Conservation (phyloP, 768 basidiomycete species). For the Pulveroboletus sp. region DNA sequence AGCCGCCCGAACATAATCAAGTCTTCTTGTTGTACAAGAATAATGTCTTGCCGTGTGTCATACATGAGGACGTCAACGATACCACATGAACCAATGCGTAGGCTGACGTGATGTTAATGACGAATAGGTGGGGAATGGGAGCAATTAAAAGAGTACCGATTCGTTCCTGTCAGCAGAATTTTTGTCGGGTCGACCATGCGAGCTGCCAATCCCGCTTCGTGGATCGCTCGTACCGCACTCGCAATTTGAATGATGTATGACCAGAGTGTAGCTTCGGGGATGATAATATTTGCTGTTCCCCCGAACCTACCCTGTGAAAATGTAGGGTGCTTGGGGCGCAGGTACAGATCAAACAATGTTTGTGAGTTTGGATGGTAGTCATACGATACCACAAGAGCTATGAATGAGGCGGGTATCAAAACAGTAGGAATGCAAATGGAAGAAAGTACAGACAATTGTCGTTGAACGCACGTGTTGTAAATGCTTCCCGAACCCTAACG, state of each 20-base stretch:
- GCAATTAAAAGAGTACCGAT: conserved; percentile 48
- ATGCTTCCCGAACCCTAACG: conserved; percentile 81
- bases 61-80: conserved; percentile 81
- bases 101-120: conserved; percentile 35
- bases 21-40: conserved; percentile 80
- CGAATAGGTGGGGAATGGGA: background rate
- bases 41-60: conserved; percentile 59
- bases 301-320: conserved; percentile 35
- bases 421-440: conserved; percentile 1
- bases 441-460: conserved; percentile 69
- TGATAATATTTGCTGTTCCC: conserved; percentile 22
- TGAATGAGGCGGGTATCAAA: conserved; percentile 6
- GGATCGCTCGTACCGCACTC: conserved; percentile 80
- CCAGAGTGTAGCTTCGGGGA: conserved; percentile 87
- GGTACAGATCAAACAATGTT: conserved; percentile 75
- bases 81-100: conserved; percentile 85
- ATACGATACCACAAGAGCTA: conserved; percentile 89
- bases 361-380: conserved; percentile 81
- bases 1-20: conserved; percentile 81
- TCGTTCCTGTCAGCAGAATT: conserved; percentile 83
- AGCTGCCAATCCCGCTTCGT: conserved; percentile 75
- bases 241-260: conserved; percentile 89
- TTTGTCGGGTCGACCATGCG: conserved; percentile 83
- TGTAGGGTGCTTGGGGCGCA: conserved; percentile 50
- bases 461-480: conserved; percentile 88